Percentiles rank a stretch among this genome's conserved stretches.
phyloP scores from a whole-genome alignment of 306 rosid genomes.

The Potentilla sterilis region DNA sequence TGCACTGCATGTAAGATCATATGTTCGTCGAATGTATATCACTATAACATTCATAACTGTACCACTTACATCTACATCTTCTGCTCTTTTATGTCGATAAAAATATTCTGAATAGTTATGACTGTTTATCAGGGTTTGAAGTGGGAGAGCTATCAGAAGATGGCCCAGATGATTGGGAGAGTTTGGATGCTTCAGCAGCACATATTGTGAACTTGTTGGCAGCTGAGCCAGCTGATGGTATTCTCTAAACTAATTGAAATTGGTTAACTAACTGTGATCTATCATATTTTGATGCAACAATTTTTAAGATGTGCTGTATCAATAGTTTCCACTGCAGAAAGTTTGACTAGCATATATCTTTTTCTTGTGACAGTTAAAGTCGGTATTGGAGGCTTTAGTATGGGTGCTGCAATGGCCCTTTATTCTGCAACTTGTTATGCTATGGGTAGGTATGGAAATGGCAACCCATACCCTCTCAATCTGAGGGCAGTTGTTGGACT shows the following conservation, averaged over 20 bases:
- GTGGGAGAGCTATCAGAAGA: slow-evolving; percentile 92
- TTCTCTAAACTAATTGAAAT: slow-evolving; percentile 10
- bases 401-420: slow-evolving; percentile 98
- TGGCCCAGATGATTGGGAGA: slow-evolving; percentile 96
- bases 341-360: not conserved
- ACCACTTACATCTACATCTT: not conserved
- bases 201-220: slow-evolving; percentile 92
- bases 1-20: slow-evolving; percentile 86
- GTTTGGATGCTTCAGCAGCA: slow-evolving; percentile 92
- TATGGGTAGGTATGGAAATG: slow-evolving; percentile 80
- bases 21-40: not conserved
- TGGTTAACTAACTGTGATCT: not conserved
- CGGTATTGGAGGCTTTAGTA: slow-evolving; percentile 96
- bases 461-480: slow-evolving; percentile 71
- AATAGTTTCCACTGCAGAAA: slow-evolving; percentile 19
- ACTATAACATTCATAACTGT: not conserved
- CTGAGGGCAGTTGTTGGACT: slow-evolving; percentile 86
- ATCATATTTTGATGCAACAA: slow-evolving; percentile 1
- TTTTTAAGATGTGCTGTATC: not conserved
- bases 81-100: not conserved
- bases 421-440: slow-evolving; percentile 97
- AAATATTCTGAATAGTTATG: slow-evolving; percentile 17
- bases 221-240: slow-evolving; percentile 97
- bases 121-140: slow-evolving; percentile 76
- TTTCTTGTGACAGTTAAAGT: slow-evolving; percentile 75